phyloP scores from a whole-genome alignment of 2,329 filamentous ascomycete genomes.

The Aspergillus latus region DNA sequence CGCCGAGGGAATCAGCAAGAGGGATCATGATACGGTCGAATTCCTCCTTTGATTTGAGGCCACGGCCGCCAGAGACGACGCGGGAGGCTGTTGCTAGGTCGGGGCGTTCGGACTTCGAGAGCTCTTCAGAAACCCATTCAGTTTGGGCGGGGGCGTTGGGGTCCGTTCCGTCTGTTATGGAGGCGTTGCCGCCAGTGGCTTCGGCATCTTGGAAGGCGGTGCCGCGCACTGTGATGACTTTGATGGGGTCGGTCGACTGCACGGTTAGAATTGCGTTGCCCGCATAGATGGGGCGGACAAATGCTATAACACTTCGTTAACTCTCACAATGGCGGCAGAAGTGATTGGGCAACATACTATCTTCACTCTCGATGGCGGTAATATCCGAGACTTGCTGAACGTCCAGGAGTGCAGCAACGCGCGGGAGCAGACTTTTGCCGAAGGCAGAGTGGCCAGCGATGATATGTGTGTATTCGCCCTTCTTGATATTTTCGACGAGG shows the following conservation, averaged over 20 bases:
- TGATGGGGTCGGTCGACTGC: slow-evolving; percentile 80
- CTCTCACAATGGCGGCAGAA: not conserved
- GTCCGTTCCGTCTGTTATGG: slow-evolving; percentile 78
- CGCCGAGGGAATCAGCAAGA: slow-evolving; percentile 85
- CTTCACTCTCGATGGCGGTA: slow-evolving; percentile 79
- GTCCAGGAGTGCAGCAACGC: slow-evolving; percentile 87
- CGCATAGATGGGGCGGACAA: slow-evolving; percentile 94
- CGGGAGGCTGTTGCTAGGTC: slow-evolving; percentile 85
- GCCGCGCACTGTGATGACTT: slow-evolving; percentile 87
- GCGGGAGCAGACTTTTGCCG: slow-evolving; percentile 90
- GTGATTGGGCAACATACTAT: slow-evolving; percentile 57
- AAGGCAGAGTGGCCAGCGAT: slow-evolving; percentile 91
- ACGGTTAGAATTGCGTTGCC: slow-evolving; percentile 97
- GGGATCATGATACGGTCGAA: slow-evolving; percentile 92
- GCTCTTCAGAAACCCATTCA: slow-evolving; percentile 92
- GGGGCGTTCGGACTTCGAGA: slow-evolving; percentile 89
- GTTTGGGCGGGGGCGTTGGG: slow-evolving; percentile 71
- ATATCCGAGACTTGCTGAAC: slow-evolving; percentile 93
- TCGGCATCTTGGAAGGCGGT: slow-evolving; percentile 82
- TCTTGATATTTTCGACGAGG: slow-evolving; percentile 94
- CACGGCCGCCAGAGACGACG: slow-evolving; percentile 91
- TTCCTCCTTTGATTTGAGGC: slow-evolving; percentile 95
- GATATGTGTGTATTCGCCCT: slow-evolving; percentile 89
- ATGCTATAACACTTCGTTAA: slow-evolving; percentile 51
- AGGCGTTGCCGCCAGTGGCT: slow-evolving; percentile 69